Percentiles rank a stretch among this genome's conserved stretches.
Conservation (phyloP, 176 grass and related monocot genomes). For the Tillandsia leiboldiana region DNA sequence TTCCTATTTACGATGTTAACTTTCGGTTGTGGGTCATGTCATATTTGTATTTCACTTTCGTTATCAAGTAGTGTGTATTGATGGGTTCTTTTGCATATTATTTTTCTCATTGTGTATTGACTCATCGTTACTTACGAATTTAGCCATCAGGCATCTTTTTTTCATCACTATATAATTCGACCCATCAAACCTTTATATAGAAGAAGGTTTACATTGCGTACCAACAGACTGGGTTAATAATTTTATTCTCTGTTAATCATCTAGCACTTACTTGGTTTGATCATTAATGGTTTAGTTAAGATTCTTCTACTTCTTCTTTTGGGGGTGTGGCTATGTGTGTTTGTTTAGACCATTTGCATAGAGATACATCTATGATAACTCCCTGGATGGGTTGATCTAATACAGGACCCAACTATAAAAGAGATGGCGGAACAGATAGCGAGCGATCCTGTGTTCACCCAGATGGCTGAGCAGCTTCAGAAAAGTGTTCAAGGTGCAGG, state of each 20-base stretch:
- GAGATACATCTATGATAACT: too few species aligned
- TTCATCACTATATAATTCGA: too few species aligned
- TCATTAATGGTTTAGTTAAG: too few species aligned
- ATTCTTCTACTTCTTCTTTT: too few species aligned
- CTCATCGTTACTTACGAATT: neutral
- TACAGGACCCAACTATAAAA: slow-evolving; percentile 84
- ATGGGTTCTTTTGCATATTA: neutral
- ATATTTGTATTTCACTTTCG: neutral
- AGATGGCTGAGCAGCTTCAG: slow-evolving; percentile 98
- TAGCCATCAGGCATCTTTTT: too few species aligned
- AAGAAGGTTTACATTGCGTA: too few species aligned
- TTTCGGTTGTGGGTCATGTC: neutral
- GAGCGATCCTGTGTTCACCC: slow-evolving; percentile 71
- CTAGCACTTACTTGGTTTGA: too few species aligned
- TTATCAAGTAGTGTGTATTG: neutral
- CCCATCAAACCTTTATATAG: too few species aligned
- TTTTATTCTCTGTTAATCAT: too few species aligned
- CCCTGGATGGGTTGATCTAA: too few species aligned
- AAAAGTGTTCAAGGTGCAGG: slow-evolving; percentile 47
- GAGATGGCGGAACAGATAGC: slow-evolving; percentile 98
- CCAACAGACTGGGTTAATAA: too few species aligned
- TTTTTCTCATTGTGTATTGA: neutral
- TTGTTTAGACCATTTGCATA: too few species aligned
- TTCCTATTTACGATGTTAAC: neutral
- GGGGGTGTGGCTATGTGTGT: neutral